Conservation (phyloP, 305 asterid genomes). For the Fraxinus platypoda region DNA sequence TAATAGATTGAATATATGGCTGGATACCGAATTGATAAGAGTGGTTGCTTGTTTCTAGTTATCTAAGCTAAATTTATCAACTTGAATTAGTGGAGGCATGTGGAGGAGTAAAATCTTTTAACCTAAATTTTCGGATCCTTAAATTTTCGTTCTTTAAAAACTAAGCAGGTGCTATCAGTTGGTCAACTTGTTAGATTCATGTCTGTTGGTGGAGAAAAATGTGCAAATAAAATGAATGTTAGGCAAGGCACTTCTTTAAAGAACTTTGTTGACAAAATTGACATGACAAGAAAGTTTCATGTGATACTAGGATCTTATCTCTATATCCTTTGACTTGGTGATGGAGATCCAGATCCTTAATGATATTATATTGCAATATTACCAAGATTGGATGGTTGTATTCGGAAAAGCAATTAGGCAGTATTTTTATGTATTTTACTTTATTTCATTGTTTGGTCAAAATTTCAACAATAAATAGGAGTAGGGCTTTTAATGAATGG, state of each 20-base stretch:
- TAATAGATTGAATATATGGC: conserved; percentile 4
- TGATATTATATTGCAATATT: neutral
- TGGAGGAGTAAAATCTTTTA: neutral
- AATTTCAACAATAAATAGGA: neutral
- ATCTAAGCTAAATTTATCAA: neutral
- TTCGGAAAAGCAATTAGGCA: neutral
- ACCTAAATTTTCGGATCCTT: neutral
- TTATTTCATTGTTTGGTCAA: neutral
- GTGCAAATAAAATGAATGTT: neutral
- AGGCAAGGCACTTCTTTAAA: neutral
- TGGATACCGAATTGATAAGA: neutral
- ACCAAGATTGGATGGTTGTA: neutral
- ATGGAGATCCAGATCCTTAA: neutral
- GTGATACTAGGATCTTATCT: neutral
- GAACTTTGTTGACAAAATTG: neutral
- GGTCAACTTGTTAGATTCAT: conserved; percentile 3
- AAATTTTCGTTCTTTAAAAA: neutral
- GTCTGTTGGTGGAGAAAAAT: neutral
- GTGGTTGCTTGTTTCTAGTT: neutral
- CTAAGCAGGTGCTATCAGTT: neutral
- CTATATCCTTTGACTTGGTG: neutral
- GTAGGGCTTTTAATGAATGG: neutral
- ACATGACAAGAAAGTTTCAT: neutral
- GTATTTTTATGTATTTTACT: neutral
- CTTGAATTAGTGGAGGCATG: neutral